phyloP scores from a whole-genome alignment of 148 eudicot species.

The Chenopodium berlandieri region DNA sequence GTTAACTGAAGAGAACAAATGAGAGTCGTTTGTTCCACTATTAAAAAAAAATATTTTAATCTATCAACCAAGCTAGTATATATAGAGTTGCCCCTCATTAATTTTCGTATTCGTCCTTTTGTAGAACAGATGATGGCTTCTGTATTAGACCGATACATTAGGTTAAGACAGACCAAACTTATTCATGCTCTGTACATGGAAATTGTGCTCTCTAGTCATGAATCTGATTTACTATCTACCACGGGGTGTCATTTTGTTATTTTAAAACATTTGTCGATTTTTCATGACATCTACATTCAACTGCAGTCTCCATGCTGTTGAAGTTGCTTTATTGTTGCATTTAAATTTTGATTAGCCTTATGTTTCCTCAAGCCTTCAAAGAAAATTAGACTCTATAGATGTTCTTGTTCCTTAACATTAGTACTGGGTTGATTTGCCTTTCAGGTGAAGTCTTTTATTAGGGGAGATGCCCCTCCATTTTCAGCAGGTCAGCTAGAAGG shows the following conservation, averaged over 20 bases:
- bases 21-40: too few species aligned
- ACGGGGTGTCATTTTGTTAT: background rate
- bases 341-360: background rate
- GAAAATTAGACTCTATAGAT: background rate
- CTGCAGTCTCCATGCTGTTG: too few species aligned
- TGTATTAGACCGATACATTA: too few species aligned
- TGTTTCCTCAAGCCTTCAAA: background rate
- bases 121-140: too few species aligned
- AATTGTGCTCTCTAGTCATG: background rate
- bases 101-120: too few species aligned
- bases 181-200: too few species aligned
- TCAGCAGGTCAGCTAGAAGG: constrained; percentile 88
- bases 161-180: too few species aligned
- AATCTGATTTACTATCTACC: background rate
- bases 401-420: background rate
- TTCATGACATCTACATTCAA: too few species aligned
- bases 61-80: too few species aligned
- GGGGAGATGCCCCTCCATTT: constrained; percentile 78
- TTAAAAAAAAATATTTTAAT: too few species aligned
- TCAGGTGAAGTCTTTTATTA: constrained; percentile 84
- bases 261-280: background rate
- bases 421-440: background rate
- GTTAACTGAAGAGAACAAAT: too few species aligned
- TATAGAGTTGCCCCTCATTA: too few species aligned
- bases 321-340: background rate